Evolutionary conservation across 1,284 basidiomycete genomes (phyloP), one percentile per base, ranked within the genome.

Genomic region (Hypsizygus ulmarius): DNA sequence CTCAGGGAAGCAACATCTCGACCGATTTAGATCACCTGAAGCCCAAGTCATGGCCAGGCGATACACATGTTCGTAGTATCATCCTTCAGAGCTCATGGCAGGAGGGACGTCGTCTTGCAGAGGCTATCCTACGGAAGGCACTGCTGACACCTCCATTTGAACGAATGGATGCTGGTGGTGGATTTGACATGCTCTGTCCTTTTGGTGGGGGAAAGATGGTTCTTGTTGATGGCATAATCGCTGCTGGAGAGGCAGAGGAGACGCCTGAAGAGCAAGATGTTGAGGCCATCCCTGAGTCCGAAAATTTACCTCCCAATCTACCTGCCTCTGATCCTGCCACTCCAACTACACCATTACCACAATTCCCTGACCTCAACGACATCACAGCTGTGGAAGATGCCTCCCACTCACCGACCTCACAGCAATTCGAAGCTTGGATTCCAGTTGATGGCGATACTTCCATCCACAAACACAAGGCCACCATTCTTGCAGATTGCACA

Each of bases 1-100:
- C 48, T 29, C 39, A 35, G 18, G 41, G 55, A 25, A 36, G 19
- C 6, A 28, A 28, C 10, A 43, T 62, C 19, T 42, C 49, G 8
- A 50, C 28, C 33, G 45, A 51, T 8, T 47, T 52, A 7, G 56
- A 63, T 39, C 59, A 63, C 41, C 49, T 61, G 15, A 60, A 57
- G 16, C 61, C 56, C 1, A 10, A 29, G n/a, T 58, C 54, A 5
- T 57, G 53, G 57, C 43, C 42, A n/a, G 60, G 62, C 0, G 47
- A 61, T 47, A 44, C 60, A 10, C 4, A 33, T 14, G 50, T 62
- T 3, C 27, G 38, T 5, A 35, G 53, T 30, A 45, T 59, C 12
- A 37, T 48, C 5, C 55, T 59, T 18, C 29, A 44, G 4, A 48
- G 48, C 0, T 58, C 47, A 16, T 61, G 59, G 59, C 45, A 51